phyloP scores from a whole-genome alignment of 352 stramenopile genomes.

The Elongisporangium senticosum region DNA sequence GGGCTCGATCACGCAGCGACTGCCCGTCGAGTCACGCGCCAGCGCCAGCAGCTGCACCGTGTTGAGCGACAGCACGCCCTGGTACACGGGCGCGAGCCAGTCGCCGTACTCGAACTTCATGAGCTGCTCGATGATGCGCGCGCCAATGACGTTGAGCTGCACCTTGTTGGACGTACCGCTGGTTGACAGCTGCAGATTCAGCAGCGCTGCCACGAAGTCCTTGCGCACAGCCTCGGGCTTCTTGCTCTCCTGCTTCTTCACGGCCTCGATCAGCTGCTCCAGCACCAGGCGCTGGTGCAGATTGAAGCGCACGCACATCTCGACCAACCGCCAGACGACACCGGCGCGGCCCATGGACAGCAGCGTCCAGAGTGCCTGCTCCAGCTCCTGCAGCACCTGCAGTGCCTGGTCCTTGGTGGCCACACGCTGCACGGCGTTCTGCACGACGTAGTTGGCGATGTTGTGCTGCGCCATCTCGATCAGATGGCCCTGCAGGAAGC shows the following conservation, averaged over 20 bases:
- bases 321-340: slow-evolving; percentile 72
- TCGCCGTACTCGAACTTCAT: slow-evolving; percentile 54
- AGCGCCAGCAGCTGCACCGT: slow-evolving; percentile 60
- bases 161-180: slow-evolving; percentile 41
- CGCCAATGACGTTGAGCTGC: slow-evolving; percentile 72
- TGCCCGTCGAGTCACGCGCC: slow-evolving; percentile 74
- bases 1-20: slow-evolving; percentile 68
- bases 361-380: slow-evolving; percentile 58
- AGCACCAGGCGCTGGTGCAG: slow-evolving; percentile 51
- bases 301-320: slow-evolving; percentile 65
- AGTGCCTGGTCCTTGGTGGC: slow-evolving; percentile 30
- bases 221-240: slow-evolving; percentile 66
- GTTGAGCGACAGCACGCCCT: slow-evolving; percentile 63
- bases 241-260: slow-evolving; percentile 75
- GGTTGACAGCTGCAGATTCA: slow-evolving; percentile 64
- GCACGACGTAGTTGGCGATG: slow-evolving; percentile 82
- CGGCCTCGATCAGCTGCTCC: slow-evolving; percentile 39
- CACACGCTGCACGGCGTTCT: slow-evolving; percentile 61
- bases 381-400: slow-evolving; percentile 54
- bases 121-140: slow-evolving; percentile 67
- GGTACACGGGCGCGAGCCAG: slow-evolving; percentile 45
- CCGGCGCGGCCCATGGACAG: slow-evolving; percentile 62
- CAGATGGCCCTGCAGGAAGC: slow-evolving; percentile 54
- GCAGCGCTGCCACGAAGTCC: slow-evolving; percentile 56
- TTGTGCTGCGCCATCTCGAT: slow-evolving; percentile 65